These are phyloP conservation scores for Rhodotorula sp. DNA, from an alignment of 1,284 basidiomycete genomes.

Conservation along the genomic window DNA sequence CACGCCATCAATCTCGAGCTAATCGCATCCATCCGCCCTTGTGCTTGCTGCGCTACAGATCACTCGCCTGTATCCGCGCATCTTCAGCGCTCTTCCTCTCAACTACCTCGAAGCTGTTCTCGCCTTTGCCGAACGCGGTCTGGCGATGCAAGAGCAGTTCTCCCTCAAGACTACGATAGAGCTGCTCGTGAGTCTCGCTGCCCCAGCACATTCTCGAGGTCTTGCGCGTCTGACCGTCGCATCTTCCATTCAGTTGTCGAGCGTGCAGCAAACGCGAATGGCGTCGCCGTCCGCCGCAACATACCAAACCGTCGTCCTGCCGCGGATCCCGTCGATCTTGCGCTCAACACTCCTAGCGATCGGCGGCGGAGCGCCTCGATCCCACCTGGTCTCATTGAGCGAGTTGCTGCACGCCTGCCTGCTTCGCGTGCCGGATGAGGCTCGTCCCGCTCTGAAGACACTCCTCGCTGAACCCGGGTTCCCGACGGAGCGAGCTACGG, in stretches of 20 bases:
- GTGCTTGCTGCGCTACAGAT: constrained; percentile 11
- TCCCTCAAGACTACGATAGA: constrained; percentile 41
- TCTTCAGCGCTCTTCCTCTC: constrained; percentile 32
- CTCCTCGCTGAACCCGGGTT: constrained; percentile 30
- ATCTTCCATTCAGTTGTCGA: constrained; percentile 22
- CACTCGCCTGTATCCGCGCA: constrained; percentile 27
- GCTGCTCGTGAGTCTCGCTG: constrained; percentile 31
- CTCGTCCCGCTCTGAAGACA: constrained; percentile 33
- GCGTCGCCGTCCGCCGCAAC: constrained; percentile 23
- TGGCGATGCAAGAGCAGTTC: constrained; percentile 44
- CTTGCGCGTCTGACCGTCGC: no score
- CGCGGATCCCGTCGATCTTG: constrained; percentile 29
- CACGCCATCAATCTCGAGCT: constrained; percentile 1
- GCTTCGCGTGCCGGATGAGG: constrained; percentile 39
- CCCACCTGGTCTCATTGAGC: constrained; percentile 41
- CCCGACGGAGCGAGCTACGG: constrained; percentile 29
- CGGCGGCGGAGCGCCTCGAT: constrained; percentile 40
- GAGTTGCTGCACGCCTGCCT: constrained; percentile 45
- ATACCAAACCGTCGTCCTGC: constrained; percentile 25
- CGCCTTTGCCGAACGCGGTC: constrained; percentile 33
- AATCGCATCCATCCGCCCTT: no score
- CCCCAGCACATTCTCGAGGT: accelerated
- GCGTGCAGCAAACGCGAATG: constrained; percentile 41
- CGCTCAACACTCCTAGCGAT: constrained; percentile 33
- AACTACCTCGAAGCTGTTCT: constrained; percentile 38